Percentiles rank a stretch among this genome's conserved stretches.
Conservation (phyloP, 768 basidiomycete genomes). For the Mycena floridula region DNA sequence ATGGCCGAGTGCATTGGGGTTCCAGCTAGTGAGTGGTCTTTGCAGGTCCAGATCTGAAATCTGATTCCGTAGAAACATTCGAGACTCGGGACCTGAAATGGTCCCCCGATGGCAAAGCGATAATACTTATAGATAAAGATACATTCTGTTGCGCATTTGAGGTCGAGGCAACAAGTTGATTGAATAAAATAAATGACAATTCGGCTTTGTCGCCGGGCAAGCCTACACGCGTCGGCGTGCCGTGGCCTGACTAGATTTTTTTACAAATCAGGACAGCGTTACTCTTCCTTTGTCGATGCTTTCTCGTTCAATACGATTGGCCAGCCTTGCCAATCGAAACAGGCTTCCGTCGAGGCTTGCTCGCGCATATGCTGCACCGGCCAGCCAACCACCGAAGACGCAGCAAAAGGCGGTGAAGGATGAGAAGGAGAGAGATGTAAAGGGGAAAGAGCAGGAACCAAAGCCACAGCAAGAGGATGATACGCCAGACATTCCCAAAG, state of each 20-base stretch:
- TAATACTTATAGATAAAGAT: constrained; percentile 69
- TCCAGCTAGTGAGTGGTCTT: constrained; percentile 77
- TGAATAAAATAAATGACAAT: too few species aligned
- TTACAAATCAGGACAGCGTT: neutral
- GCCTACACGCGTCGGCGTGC: too few species aligned
- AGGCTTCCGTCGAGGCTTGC: constrained; percentile 26
- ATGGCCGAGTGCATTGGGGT: constrained; percentile 90
- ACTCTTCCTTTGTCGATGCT: constrained; percentile 41
- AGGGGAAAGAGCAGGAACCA: neutral
- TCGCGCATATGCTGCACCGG: constrained; percentile 46
- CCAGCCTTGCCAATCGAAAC: constrained; percentile 36
- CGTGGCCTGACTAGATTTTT: too few species aligned
- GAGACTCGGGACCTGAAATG: constrained; percentile 64
- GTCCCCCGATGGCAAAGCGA: constrained; percentile 83
- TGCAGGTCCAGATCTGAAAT: neutral
- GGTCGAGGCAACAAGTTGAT: constrained; percentile 52
- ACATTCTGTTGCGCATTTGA: constrained; percentile 86
- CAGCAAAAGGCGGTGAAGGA: constrained; percentile 17
- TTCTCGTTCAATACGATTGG: constrained; percentile 54
- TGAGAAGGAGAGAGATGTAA: constrained; percentile 6
- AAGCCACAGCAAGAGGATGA: constrained; percentile 20
- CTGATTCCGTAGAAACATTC: constrained; percentile 50
- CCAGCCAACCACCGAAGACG: constrained; percentile 11
- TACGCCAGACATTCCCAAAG: constrained; percentile 51
- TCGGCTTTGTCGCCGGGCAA: too few species aligned